Conservation (phyloP, 2,329 filamentous ascomycete genomes). For the Sarocladiaceae sp. region DNA sequence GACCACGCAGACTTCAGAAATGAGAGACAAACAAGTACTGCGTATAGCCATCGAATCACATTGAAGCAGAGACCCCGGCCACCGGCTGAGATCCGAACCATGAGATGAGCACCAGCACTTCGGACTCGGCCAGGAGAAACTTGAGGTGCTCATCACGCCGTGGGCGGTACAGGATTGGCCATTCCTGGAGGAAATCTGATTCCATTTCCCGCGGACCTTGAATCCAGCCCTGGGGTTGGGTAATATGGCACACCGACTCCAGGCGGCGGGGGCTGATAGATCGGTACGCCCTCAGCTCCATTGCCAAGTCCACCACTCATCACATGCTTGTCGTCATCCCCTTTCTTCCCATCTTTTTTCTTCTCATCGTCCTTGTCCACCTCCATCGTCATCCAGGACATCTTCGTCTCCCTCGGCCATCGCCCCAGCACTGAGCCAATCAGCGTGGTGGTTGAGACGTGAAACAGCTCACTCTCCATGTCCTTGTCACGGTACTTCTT, state of each 20-base stretch:
- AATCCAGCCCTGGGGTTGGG: not conserved
- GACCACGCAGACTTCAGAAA: no score
- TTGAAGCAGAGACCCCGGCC: no score
- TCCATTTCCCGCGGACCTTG: not conserved
- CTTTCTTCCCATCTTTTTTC: not conserved
- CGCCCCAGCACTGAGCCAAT: not conserved
- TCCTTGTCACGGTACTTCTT: conserved; percentile 21
- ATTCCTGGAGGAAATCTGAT: conserved; percentile 2
- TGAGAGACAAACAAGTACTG: no score
- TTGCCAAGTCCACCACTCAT: not conserved
- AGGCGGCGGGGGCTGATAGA: not conserved
- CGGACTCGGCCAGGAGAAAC: not conserved
- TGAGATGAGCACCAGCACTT: not conserved
- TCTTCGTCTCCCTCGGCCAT: not conserved
- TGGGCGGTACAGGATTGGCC: not conserved
- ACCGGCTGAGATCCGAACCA: no score
- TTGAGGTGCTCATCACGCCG: not conserved
- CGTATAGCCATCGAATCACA: no score
- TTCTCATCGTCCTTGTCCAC: not conserved
- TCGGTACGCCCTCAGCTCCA: not conserved
- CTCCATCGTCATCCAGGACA: conserved; percentile 2
- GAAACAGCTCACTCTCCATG: not conserved
- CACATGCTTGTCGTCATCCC: not conserved
- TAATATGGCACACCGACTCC: not conserved
- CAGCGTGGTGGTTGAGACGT: not conserved